Conservation (phyloP, 306 rosid genomes). For the Prunus kanzakura region DNA sequence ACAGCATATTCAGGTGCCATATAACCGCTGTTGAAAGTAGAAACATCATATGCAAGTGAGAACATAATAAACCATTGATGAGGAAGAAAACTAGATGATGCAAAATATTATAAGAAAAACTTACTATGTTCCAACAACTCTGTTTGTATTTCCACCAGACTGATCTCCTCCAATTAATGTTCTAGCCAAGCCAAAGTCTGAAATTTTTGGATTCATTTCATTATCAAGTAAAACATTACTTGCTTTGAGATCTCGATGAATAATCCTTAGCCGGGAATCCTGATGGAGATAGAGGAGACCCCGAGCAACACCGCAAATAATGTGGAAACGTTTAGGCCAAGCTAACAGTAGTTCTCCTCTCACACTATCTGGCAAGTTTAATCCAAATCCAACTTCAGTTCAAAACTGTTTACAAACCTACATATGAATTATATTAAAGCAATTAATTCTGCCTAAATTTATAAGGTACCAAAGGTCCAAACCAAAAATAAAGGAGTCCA, state of each 20-base stretch:
- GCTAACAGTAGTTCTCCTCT: not conserved
- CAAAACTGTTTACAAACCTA: not conserved
- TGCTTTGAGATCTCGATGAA: conserved; percentile 61
- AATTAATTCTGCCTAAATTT: not conserved
- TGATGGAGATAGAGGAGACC: conserved; percentile 35
- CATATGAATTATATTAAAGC: not conserved
- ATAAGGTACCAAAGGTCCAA: not conserved
- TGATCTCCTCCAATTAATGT: conserved; percentile 41
- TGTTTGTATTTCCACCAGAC: conserved; percentile 44
- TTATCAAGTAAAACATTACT: conserved; percentile 53
- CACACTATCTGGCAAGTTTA: conserved; percentile 3
- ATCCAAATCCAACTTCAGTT: not conserved
- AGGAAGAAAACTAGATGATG: not conserved
- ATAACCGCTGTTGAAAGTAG: conserved; percentile 40
- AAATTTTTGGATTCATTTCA: conserved; percentile 49
- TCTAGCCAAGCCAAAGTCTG: conserved; percentile 64
- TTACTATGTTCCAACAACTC: conserved; percentile 69
- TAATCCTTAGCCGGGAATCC: conserved; percentile 40
- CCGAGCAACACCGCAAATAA: conserved; percentile 23
- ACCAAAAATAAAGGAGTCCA: conserved; percentile 71
- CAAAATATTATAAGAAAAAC: conserved; percentile 6
- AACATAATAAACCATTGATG: not conserved
- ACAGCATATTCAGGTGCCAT: conserved; percentile 58
- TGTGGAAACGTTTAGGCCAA: conserved; percentile 20
- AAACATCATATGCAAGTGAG: not conserved